Percentiles rank a stretch among this genome's conserved stretches.
Evolutionary conservation across 805 yeast species (phyloP).

Genomic region (Ogataea salicorniae): DNA sequence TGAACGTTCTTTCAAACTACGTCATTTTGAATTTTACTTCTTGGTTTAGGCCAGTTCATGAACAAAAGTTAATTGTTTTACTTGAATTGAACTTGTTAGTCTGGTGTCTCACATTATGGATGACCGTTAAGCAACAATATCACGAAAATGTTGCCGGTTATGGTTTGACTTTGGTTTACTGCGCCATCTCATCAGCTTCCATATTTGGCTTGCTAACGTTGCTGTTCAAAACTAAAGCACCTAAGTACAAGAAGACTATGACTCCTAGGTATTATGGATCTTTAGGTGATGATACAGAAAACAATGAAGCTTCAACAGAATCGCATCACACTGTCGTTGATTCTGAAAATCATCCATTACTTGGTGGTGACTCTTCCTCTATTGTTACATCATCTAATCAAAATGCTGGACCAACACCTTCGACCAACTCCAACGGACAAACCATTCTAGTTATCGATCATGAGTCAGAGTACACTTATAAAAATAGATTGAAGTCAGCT

Average conservation of each 20-base stretch:
- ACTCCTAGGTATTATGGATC: constrained; percentile 21
- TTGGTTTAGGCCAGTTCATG: constrained; percentile 45
- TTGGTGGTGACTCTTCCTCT: constrained; percentile 9
- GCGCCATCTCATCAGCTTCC: constrained; percentile 41
- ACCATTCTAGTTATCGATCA: constrained; percentile 22
- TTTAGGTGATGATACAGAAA: constrained; percentile 8
- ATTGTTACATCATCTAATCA: background rate
- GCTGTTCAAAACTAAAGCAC: constrained; percentile 28
- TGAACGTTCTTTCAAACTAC: constrained; percentile 52
- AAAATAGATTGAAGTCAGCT: constrained; percentile 23
- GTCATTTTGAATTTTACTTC: constrained; percentile 43
- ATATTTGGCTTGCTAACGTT: constrained; percentile 50
- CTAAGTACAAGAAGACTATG: constrained; percentile 14
- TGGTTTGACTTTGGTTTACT: constrained; percentile 40
- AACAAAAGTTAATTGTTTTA: constrained; percentile 54
- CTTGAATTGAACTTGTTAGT: constrained; percentile 48
- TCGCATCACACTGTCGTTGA: constrained; percentile 13
- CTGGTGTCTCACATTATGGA: constrained; percentile 53
- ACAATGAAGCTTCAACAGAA: background rate
- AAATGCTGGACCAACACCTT: background rate
- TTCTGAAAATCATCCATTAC: constrained; percentile 20
- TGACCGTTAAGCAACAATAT: constrained; percentile 44
- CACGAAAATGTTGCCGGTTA: constrained; percentile 53
- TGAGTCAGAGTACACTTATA: constrained; percentile 22
- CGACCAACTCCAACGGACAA: constrained; percentile 3